These are phyloP conservation scores for Heritiera fomes DNA, from an alignment of 345 rosid genomes.

Conservation along the genomic window DNA sequence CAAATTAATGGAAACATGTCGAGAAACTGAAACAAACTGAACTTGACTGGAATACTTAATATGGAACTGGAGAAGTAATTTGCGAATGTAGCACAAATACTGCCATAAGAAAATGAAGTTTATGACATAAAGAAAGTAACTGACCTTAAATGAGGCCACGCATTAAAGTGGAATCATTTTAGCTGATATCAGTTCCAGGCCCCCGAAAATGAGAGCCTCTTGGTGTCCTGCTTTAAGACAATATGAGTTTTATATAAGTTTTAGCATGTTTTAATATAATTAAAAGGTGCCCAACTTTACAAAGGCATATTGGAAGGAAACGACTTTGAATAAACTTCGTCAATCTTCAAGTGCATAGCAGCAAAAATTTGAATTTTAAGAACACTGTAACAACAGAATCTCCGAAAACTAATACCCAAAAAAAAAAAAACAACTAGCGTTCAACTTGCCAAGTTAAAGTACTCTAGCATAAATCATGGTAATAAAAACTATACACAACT, in stretches of 20 bases:
- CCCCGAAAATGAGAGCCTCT: conserved; percentile 98
- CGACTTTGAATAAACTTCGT: conserved; percentile 43
- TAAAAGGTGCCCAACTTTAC: conserved; percentile 62
- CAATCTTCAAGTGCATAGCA: conserved; percentile 47
- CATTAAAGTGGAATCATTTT: conserved; percentile 96
- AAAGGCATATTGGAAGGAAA: conserved; percentile 71
- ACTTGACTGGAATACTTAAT: conserved; percentile 19
- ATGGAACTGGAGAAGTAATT: conserved; percentile 54
- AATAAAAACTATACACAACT: conserved; percentile 10
- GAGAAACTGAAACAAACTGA: too few relatives aligned
- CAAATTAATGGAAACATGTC: too few relatives aligned
- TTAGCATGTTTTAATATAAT: conserved; percentile 58
- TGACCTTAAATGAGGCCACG: conserved; percentile 99
- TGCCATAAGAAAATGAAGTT: conserved; percentile 61
- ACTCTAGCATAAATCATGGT: conserved; percentile 11
- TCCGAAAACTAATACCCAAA: conserved; percentile 15
- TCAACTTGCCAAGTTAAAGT: conserved; percentile 30
- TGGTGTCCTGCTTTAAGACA: conserved; percentile 97
- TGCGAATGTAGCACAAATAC: conserved; percentile 53
- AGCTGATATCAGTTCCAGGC: conserved; percentile 96
- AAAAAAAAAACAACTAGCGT: conserved; percentile 22
- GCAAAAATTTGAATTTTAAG: conserved; percentile 35
- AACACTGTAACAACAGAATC: conserved; percentile 30
- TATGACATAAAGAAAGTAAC: conserved; percentile 76
- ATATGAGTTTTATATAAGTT: conserved; percentile 93